Evolutionary conservation across 768 basidiomycete species (phyloP), one percentile per base, ranked within the genome.

Genomic region (Pulveroboletus ravenelii): DNA sequence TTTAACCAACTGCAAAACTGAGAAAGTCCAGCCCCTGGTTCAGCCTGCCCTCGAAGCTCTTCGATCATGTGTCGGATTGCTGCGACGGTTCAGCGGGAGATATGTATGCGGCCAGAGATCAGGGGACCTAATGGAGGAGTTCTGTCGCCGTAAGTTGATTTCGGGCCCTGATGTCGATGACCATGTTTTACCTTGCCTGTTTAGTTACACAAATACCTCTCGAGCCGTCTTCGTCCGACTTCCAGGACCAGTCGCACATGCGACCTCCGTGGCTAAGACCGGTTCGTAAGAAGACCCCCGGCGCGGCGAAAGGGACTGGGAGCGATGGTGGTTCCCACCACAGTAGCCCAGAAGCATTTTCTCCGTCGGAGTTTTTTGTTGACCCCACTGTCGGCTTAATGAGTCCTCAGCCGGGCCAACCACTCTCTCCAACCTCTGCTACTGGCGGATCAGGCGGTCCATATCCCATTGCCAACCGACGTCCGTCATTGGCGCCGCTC

Each of bases 71-170:
- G 88, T 95, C 8, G 87, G 87, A 5, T 74, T 96, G n/a, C 70
- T 95, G 51, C 73, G 90, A 49, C 77, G 91, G 32, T 96, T 96
- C 69, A 93, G 90, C 57, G 89, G 88, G 54, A 79, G 92, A 41
- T 96, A 96, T 70, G 82, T 95, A 18, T 95, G 93, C 63, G 93
- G 93, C 2, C 79, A 92, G 38, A 75, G 93, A 45, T 91, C 88
- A 41, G 91, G 92, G 27, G 93, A 95, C 69, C 77, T 95, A 38
- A 87, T 96, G 79, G 93, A 95, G 63, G 93, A 95, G 67, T 93
- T 94, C 67, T 95, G 93, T 72, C 82, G 93, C 65, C 70, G 91
- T 86, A 55, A 67, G 74, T 74, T 14, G n/a, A 47, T 53, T 37
- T 48, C 18, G 15, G 29, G 8, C 23, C 27, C 29, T 40, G 36